Base-by-base conservation (phyloP, 1,284 basidiomycete species). In the Puccinia coronata region DNA sequence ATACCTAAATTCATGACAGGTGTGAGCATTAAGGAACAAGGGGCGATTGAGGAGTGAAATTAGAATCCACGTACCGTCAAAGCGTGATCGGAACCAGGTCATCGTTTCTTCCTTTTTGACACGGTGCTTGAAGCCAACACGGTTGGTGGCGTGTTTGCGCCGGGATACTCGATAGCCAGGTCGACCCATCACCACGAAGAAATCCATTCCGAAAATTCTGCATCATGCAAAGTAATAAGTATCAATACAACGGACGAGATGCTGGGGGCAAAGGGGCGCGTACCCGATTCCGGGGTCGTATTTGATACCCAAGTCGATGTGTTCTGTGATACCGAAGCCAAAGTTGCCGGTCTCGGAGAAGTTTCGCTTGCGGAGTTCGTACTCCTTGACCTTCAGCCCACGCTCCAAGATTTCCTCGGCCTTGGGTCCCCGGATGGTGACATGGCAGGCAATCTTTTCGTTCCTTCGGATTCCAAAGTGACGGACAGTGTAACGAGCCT, bases 341-440 rank as follows among this genome's bases (percentile, higher is more conserved):
- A 98, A 98, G 92, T 98, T 97, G 83, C 95, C 95, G 83, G 94
- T 97, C 88, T 94, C 93, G 85, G 94, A 96, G 90, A 98, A 98
- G 92, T 98, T 98, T 88, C 91, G 85, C 86, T 88, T 89, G 83
- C 87, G 88, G 87, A 99, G 89, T 90, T 99, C 96, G 91, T 99
- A 99, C 89, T 99, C 96, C 92, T 99, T 99, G 86, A 99, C 96
- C 89, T 98, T 99, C 87, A 99, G 90, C 77, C 95, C 96, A 86
- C 97, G 95, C 90, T 99, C 97, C 85, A 99, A 90, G 88, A 97
- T 98, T 89, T 99, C 96, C 91, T 99, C 96, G 76, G 96, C 96
- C 89, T 99, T 99, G 86, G 96, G 96, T 73, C 96, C 96, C 84
- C 96, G 95, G 89, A 99, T 97, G 87, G 96, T 99, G 87, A 99